These are phyloP conservation scores for Backusella psychrophila DNA, from an alignment of 192 early-diverging fungal species.

Conservation along the genomic window DNA sequence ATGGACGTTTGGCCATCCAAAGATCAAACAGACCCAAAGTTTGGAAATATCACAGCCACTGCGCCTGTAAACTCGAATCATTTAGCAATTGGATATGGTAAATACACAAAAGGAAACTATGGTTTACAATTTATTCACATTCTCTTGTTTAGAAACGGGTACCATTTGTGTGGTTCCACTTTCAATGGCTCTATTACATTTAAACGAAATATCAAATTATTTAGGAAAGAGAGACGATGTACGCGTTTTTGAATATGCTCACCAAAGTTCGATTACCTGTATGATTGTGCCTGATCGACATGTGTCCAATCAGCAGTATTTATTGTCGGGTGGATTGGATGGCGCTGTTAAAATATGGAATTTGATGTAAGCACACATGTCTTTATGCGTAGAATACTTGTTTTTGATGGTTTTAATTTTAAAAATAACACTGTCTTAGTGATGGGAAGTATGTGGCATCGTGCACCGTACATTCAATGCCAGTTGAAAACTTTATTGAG, in stretches of 20 bases:
- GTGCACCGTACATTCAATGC: slow-evolving; percentile 55
- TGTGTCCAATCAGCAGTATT: slow-evolving; percentile 40
- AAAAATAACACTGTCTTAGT: slow-evolving; percentile 19
- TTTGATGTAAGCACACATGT: slow-evolving; percentile 51
- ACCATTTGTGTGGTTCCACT: slow-evolving; percentile 55
- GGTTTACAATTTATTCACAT: background rate
- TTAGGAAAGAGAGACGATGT: slow-evolving; percentile 16
- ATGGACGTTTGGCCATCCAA: slow-evolving; percentile 36
- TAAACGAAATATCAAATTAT: slow-evolving; percentile 20
- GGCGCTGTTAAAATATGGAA: slow-evolving; percentile 75
- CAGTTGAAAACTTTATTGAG: slow-evolving; percentile 49
- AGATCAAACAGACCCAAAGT: slow-evolving; percentile 9
- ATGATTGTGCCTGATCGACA: slow-evolving; percentile 52
- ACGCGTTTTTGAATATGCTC: slow-evolving; percentile 42
- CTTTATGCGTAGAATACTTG: background rate
- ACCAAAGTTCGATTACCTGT: slow-evolving; percentile 58
- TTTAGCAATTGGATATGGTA: slow-evolving; percentile 70
- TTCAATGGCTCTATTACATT: slow-evolving; percentile 37
- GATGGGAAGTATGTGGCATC: slow-evolving; percentile 54
- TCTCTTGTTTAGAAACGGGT: slow-evolving; percentile 51
- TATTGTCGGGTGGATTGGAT: slow-evolving; percentile 67
- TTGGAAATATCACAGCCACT: slow-evolving; percentile 42
- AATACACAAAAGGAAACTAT: background rate
- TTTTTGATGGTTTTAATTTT: background rate
- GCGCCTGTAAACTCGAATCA: slow-evolving; percentile 51